Conservation (phyloP, 2,329 filamentous ascomycete genomes). For the Falciphora oryzae region DNA sequence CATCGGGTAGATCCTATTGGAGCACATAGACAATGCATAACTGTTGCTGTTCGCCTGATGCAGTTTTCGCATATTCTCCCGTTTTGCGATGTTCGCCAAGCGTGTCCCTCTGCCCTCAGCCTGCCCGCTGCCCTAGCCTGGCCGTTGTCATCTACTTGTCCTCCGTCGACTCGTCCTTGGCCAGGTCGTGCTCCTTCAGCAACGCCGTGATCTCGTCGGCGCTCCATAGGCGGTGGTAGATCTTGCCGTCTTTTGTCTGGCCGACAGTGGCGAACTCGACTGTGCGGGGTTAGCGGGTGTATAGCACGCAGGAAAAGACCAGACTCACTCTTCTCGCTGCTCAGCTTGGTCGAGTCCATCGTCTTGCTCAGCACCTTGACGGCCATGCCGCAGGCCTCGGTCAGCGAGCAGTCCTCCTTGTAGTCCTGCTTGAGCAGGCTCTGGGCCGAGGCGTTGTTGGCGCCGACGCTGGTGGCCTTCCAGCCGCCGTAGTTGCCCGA, state of each 20-base stretch:
- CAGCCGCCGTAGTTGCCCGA: conserved; percentile 98
- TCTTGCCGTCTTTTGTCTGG: conserved; percentile 88
- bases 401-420: conserved; percentile 93
- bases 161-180: conserved; percentile 73
- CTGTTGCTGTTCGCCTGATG: not conserved
- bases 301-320: not conserved
- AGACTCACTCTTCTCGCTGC: conserved; percentile 92
- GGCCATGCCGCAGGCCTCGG: conserved; percentile 94
- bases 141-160: conserved; percentile 43
- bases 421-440: conserved; percentile 98
- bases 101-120: not conserved
- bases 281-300: conserved; percentile 31
- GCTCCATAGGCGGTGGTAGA: conserved; percentile 97
- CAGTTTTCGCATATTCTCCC: not conserved
- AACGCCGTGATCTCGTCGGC: conserved; percentile 93
- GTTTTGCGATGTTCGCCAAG: not conserved
- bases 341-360: conserved; percentile 98
- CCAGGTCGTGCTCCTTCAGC: conserved; percentile 91
- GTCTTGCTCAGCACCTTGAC: conserved; percentile 99
- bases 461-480: conserved; percentile 97
- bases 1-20: conserved; percentile 1
- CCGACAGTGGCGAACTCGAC: conserved; percentile 98
- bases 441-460: conserved; percentile 96
- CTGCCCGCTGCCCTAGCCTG: not conserved
- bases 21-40: not conserved